A percentile compares a stretch with the other conserved stretches of the same genome.
Evolutionary conservation across 306 rosid species (phyloP).

Genomic region (Cucumis melo): DNA sequence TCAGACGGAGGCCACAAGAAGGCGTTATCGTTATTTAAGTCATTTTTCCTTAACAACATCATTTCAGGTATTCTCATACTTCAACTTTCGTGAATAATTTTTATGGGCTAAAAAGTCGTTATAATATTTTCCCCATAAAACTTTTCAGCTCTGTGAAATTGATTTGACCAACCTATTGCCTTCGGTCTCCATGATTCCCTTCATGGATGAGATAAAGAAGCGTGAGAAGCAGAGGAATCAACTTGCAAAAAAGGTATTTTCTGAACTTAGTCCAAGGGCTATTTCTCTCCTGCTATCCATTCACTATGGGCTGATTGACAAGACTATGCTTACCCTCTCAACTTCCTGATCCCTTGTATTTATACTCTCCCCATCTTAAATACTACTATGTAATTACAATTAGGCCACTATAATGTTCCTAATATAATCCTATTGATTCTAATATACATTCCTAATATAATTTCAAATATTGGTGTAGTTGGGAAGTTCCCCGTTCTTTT

Average conservation of each 20-base stretch:
- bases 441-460: too few relatives aligned
- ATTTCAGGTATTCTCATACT: conserved; percentile 21
- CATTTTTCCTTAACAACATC: conserved; percentile 83
- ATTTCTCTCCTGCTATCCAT: too few relatives aligned
- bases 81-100: neutral
- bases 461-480: neutral
- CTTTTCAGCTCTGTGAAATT: conserved; percentile 83
- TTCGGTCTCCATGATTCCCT: conserved; percentile 58
- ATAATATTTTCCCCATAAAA: conserved; percentile 8
- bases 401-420: too few relatives aligned
- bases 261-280: neutral
- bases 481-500: neutral
- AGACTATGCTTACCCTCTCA: too few relatives aligned
- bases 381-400: too few relatives aligned
- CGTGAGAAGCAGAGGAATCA: conserved; percentile 80
- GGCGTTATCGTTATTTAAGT: conserved; percentile 73
- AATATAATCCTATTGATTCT: too few relatives aligned
- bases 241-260: conserved; percentile 60
- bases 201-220: conserved; percentile 78
- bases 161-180: conserved; percentile 65
- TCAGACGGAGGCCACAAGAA: conserved; percentile 82
- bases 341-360: too few relatives aligned
- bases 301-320: too few relatives aligned
- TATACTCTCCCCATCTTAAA: too few relatives aligned
- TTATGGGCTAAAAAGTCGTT: neutral